Percentiles rank a stretch among this genome's conserved stretches.
phyloP scores from a whole-genome alignment of 441 rosid genomes.

The Gossypium schwendimanii region DNA sequence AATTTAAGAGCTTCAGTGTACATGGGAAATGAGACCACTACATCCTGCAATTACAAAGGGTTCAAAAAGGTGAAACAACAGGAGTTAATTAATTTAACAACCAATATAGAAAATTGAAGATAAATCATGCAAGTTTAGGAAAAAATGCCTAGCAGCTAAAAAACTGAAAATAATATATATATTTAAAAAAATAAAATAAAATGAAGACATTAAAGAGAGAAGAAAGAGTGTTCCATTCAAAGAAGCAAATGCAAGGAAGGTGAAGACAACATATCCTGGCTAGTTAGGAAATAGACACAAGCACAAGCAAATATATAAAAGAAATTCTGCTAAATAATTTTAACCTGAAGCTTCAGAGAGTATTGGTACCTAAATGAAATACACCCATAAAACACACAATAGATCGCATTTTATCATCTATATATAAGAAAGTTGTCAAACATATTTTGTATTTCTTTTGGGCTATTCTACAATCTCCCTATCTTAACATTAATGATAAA shows the following conservation, averaged over 20 bases:
- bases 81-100: background rate
- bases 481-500: background rate
- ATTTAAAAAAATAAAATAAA: background rate
- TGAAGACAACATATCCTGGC: background rate
- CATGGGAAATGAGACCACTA: slow-evolving; percentile 53
- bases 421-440: background rate
- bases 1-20: slow-evolving; percentile 63
- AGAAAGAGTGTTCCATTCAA: background rate
- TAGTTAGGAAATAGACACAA: background rate
- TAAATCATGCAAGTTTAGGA: background rate
- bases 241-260: background rate
- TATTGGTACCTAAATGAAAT: background rate
- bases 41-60: slow-evolving; percentile 34
- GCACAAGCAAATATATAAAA: background rate
- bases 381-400: background rate
- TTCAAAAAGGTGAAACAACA: background rate
- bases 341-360: background rate
- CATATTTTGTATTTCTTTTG: background rate
- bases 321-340: slow-evolving; percentile 6
- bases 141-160: background rate
- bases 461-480: slow-evolving; percentile 4
- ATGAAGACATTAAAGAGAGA: background rate
- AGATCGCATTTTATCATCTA: background rate
- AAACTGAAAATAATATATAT: background rate
- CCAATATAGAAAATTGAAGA: background rate